These are phyloP conservation scores for Arctium lappa DNA, from an alignment of 129 eudicot genomes.

Conservation along the genomic window DNA sequence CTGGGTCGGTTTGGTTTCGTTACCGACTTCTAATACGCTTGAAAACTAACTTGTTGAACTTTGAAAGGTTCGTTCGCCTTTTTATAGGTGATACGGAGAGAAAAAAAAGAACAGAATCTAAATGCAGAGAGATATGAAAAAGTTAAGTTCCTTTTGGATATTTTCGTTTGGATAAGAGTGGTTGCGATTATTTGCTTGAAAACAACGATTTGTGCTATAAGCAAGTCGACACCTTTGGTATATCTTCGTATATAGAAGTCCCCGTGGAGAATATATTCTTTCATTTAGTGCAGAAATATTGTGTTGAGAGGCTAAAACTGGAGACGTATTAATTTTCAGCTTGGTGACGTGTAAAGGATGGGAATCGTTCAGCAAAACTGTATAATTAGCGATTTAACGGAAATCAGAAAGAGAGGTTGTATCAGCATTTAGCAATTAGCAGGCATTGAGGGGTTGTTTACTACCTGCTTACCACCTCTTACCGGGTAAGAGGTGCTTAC, in stretches of 20 bases:
- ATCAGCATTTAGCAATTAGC: background rate
- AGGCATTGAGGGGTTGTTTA: background rate
- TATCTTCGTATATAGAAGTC: conserved; percentile 5
- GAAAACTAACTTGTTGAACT: conserved; percentile 27
- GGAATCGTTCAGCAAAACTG: conserved; percentile 17
- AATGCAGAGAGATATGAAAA: conserved; percentile 13
- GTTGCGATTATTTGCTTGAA: conserved; percentile 37
- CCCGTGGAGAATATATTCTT: conserved; percentile 33
- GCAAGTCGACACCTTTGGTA: conserved; percentile 41
- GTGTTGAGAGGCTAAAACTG: conserved; percentile 13
- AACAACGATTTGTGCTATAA: conserved; percentile 41
- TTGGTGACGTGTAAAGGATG: conserved; percentile 16
- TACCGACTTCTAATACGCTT: background rate
- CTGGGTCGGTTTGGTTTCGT: background rate
- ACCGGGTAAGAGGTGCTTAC: background rate
- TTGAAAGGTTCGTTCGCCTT: conserved; percentile 23
- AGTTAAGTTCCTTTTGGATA: conserved; percentile 41
- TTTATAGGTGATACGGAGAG: conserved; percentile 30
- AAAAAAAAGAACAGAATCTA: background rate
- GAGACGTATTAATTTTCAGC: conserved; percentile 7
- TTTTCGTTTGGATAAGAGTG: conserved; percentile 37
- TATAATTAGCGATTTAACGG: background rate
- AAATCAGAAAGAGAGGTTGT: conserved; percentile 2
- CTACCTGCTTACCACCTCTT: background rate
- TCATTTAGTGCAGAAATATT: conserved; percentile 14